Conservation (phyloP, 257 asterid genomes). For the Solanum acaule region DNA sequence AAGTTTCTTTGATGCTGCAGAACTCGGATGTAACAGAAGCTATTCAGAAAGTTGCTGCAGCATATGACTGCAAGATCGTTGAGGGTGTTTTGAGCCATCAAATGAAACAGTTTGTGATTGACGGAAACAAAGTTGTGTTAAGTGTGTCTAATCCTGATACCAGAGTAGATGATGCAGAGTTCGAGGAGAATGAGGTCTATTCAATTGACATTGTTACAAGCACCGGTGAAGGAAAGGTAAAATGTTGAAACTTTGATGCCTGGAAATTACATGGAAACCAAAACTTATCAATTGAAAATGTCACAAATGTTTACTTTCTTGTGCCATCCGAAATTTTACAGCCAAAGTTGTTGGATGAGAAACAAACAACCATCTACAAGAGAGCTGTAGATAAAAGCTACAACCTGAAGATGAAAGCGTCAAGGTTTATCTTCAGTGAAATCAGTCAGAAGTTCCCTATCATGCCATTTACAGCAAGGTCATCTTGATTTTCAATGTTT, state of each 20-base stretch:
- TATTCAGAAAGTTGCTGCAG: conserved; percentile 65
- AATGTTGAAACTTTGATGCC: neutral
- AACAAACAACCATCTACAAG: conserved; percentile 90
- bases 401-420: conserved; percentile 85
- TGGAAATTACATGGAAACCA: neutral
- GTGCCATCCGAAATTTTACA: conserved; percentile 11
- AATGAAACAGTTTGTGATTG: conserved; percentile 86
- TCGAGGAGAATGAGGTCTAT: conserved; percentile 81
- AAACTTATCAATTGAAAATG: neutral
- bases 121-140: conserved; percentile 84
- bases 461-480: conserved; percentile 77
- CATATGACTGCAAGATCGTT: conserved; percentile 84
- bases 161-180: conserved; percentile 87
- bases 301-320: neutral
- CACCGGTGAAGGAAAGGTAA: conserved; percentile 96
- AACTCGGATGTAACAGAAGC: conserved; percentile 12
- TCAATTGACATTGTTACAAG: conserved; percentile 74
- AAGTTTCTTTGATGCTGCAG: neutral
- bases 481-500: neutral
- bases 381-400: conserved; percentile 92
- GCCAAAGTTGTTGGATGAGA: conserved; percentile 81
- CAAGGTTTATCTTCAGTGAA: conserved; percentile 85
- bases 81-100: conserved; percentile 95
- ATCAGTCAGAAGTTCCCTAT: conserved; percentile 75
- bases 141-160: conserved; percentile 63